Evolutionary conservation across 768 basidiomycete species (phyloP), one percentile per base, ranked within the genome.

Genomic region (Phlebiopsis flavidoalba): DNA sequence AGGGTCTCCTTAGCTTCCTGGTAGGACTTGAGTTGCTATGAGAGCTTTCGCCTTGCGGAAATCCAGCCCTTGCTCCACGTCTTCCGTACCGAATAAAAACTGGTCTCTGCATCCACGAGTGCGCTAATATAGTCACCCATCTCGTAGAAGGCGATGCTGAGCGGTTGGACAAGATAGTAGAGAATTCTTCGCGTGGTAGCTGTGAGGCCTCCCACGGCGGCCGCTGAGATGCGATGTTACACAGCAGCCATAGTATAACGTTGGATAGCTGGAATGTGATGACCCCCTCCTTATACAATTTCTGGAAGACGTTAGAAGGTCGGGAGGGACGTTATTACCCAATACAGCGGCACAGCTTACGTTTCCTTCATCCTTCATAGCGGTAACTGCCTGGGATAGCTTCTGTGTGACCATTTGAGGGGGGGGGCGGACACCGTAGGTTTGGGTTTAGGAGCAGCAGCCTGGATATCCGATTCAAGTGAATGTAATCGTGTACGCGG

Each of bases 341-440:
- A 5, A 17, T 14, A 12, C 31, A 53, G 54, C 33, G 45, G 4
- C 19, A 33, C 53, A 35, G 79, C 92, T 69, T 69, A 93, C 93
- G 72, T 99, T 99, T 61, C 97, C 97, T 63, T 96, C 92, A 52
- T 98, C 96, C 71, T 98, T 98, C 5, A 88, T 87, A 51, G 80
- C 77, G 14, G 83, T 87, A 59, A 98, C 83, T 21, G 85, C 81
- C 64, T 87, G 83, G 0, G 89, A 82, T 19, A 96, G 76, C 63
- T 90, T 88, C 67, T 87, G 86, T 8, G 87, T 86, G 53, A 90
- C 77, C 52, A 94, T 79, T 63, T 85, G 88, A n/a, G 31, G 86
- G 82, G 4, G 94, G 93, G 1, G 94, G 95, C 21, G 87, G 93
- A 67, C 90, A 91, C 53, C 84, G 81, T 17, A 91, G 75, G 63